A percentile compares a stretch with the other conserved stretches of the same genome.
Conservation (phyloP, 1,139 yeast species). For the Scheffersomyces segobiensis region DNA sequence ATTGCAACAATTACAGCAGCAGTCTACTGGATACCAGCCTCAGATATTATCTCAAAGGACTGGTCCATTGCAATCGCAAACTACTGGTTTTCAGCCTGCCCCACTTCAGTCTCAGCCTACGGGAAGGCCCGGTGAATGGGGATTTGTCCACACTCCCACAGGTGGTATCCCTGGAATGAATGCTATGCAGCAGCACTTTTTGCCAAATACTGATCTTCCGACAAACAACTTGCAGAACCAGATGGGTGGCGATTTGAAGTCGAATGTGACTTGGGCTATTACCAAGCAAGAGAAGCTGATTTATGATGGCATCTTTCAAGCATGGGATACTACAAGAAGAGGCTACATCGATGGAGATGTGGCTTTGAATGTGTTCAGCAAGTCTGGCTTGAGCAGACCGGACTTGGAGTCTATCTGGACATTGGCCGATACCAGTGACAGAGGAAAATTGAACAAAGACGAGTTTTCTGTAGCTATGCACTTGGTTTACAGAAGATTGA, state of each 20-base stretch:
- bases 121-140: slow-evolving; percentile 84
- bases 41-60: slow-evolving; percentile 7
- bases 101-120: slow-evolving; percentile 56
- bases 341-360: slow-evolving; percentile 80
- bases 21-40: not conserved
- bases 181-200: slow-evolving; percentile 71
- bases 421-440: slow-evolving; percentile 66
- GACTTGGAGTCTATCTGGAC: slow-evolving; percentile 94
- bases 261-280: slow-evolving; percentile 72
- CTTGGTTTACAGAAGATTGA: slow-evolving; percentile 70
- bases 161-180: slow-evolving; percentile 77
- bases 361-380: slow-evolving; percentile 85
- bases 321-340: slow-evolving; percentile 72
- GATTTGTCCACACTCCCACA: slow-evolving; percentile 70
- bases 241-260: slow-evolving; percentile 52
- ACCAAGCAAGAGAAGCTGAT: slow-evolving; percentile 83
- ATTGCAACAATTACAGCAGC: slow-evolving; percentile 6
- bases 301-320: slow-evolving; percentile 83
- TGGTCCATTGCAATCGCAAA: slow-evolving; percentile 13
- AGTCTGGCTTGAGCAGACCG: slow-evolving; percentile 81
- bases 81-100: slow-evolving; percentile 14
- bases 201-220: slow-evolving; percentile 58
- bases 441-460: slow-evolving; percentile 73
- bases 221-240: slow-evolving; percentile 46
- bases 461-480: slow-evolving; percentile 87